A percentile compares a stretch with the other conserved stretches of the same genome.
These are phyloP conservation scores for Nemania sp. DNA, from an alignment of 2,329 filamentous ascomycete genomes.

Conservation along the genomic window DNA sequence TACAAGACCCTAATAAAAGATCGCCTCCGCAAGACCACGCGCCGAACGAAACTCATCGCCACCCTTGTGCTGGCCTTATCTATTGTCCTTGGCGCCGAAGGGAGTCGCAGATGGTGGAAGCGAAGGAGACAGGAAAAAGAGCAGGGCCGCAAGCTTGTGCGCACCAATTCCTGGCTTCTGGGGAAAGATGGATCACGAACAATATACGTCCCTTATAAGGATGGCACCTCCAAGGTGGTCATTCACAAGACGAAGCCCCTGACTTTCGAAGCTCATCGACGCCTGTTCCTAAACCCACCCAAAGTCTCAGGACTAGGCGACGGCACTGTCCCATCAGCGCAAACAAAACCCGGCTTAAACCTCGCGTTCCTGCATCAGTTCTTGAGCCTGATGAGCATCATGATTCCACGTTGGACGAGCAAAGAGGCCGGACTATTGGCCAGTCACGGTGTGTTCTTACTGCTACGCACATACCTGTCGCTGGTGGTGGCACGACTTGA, in stretches of 20 bases:
- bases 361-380: slow-evolving; percentile 97
- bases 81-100: slow-evolving; percentile 78
- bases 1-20: slow-evolving; percentile 58
- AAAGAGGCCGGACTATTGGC: slow-evolving; percentile 91
- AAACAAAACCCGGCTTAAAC: slow-evolving; percentile 93
- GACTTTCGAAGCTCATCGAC: slow-evolving; percentile 93
- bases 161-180: slow-evolving; percentile 88
- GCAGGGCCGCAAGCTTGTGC: slow-evolving; percentile 77
- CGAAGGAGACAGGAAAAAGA: slow-evolving; percentile 75
- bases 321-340: slow-evolving; percentile 77
- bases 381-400: slow-evolving; percentile 91
- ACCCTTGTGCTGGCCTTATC: slow-evolving; percentile 75
- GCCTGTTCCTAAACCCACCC: slow-evolving; percentile 90
- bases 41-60: slow-evolving; percentile 72
- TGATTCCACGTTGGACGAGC: slow-evolving; percentile 93
- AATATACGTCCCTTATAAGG: slow-evolving; percentile 92
- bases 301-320: slow-evolving; percentile 77
- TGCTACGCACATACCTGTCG: slow-evolving; percentile 92
- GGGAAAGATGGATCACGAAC: slow-evolving; percentile 94
- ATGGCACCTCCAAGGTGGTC: slow-evolving; percentile 84
- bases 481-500: slow-evolving; percentile 90
- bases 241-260: slow-evolving; percentile 88
- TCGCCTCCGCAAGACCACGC: slow-evolving; percentile 66
- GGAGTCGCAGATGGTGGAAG: slow-evolving; percentile 77
- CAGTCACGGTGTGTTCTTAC: slow-evolving; percentile 85